Base-by-base conservation (phyloP, 2,329 filamentous ascomycete genomes). In the Sporothrix protearum region DNA sequence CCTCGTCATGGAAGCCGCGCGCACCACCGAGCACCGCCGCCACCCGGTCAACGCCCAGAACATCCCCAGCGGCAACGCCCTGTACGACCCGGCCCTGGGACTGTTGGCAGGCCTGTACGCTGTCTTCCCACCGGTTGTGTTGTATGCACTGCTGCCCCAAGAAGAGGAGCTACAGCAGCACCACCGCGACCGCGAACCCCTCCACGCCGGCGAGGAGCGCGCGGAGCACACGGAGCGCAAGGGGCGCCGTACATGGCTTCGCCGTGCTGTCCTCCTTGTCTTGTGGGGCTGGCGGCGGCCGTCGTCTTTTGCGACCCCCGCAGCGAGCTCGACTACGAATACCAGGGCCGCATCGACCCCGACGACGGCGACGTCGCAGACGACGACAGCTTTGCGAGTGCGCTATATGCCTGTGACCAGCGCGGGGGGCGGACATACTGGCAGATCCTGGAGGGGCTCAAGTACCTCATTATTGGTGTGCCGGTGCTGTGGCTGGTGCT, bases 81-180 rank as follows among this genome's bases (percentile, higher is more conserved):
- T 74, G 30, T 76, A 76, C 71, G 73, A 76, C 68, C 68, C 75
- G 30, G 71, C 72, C 3, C 70, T 75, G 10, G 72, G 74, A 8
- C 64, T 75, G 28, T 36, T 76, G 7, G 73, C 73, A 14, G 72
- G 71, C 39, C 57, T 73, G 14, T 73, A 42, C 8, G 28, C 57
- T 14, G 69, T 73, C 14, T 69, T 71, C 22, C 75, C 74, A 4
- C 72, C 74, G 36, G 61, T 73, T 49, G 64, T 75, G 0, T 59
- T 74, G 2, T 74, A 75, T 63, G 70, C 71, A 1, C 64, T 75
- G 7, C 64, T 73, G 70, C 72, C 71, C 7, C 39, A 71, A 45
- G 70, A 33, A 19, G 25, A 61, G 10, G 66, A 59, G 14, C 39
- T 36, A 16, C 61, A 67, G 36, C 30, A 57, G n/a, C 67, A 57